Percentiles rank a stretch among this genome's conserved stretches.
phyloP scores from a whole-genome alignment of 306 rosid species.

The Quercus variabilis region DNA sequence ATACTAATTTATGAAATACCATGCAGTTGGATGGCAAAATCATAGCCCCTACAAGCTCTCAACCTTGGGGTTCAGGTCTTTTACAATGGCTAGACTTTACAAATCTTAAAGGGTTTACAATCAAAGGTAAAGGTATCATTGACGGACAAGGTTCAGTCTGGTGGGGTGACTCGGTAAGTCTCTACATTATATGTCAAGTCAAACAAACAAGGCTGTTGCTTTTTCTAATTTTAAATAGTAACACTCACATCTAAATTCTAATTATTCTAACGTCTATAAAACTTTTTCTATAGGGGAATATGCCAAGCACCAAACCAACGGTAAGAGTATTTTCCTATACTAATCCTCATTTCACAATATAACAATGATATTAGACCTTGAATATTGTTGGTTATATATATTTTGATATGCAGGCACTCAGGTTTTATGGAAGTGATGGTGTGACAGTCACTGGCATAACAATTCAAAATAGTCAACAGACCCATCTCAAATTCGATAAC shows the following conservation, averaged over 20 bases:
- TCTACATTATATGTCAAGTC: background rate
- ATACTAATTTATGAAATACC: background rate
- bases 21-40: conserved; percentile 69
- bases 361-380: background rate
- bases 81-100: conserved; percentile 71
- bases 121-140: conserved; percentile 66
- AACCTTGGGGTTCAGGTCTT: conserved; percentile 63
- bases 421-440: conserved; percentile 65
- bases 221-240: background rate
- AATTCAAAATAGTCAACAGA: conserved; percentile 65
- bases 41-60: conserved; percentile 58
- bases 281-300: conserved; percentile 14
- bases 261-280: background rate
- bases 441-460: conserved; percentile 66
- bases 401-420: conserved; percentile 46
- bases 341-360: background rate
- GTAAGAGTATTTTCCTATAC: conserved; percentile 19
- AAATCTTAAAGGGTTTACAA: conserved; percentile 43
- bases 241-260: background rate
- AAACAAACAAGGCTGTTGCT: background rate
- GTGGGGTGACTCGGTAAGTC: conserved; percentile 50
- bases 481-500: conserved; percentile 64
- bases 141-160: conserved; percentile 84
- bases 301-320: conserved; percentile 63
- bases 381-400: background rate